phyloP scores from a whole-genome alignment of 345 rosid species.

The Capsella bursapastoris region DNA sequence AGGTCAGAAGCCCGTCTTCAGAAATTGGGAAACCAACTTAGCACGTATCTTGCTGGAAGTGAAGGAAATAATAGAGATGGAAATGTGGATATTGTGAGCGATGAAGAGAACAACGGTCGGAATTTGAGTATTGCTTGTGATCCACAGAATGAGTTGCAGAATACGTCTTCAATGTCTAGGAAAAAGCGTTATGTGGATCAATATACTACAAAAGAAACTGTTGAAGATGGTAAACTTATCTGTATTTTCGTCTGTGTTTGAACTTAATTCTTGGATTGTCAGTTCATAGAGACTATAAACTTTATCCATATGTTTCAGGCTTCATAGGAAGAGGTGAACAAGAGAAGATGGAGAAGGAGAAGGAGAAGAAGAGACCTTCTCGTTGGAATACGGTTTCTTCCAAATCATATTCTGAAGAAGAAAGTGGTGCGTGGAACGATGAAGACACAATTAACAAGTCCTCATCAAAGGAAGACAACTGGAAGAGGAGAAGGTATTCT shows the following conservation, averaged over 20 bases:
- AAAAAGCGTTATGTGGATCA: conserved; percentile 49
- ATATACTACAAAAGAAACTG: conserved; percentile 47
- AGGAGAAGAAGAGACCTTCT: conserved; percentile 45
- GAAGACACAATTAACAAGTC: conserved; percentile 43
- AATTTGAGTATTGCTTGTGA: conserved; percentile 33
- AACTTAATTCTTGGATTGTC: not conserved
- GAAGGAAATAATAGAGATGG: conserved; percentile 68
- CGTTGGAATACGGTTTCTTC: conserved; percentile 49
- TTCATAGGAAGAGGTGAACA: conserved; percentile 44
- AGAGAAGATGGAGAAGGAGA: conserved; percentile 46
- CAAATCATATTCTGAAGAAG: conserved; percentile 51
- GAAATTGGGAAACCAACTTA: conserved; percentile 75
- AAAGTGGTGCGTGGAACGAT: conserved; percentile 45
- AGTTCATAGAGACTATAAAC: not conserved
- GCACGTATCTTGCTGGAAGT: conserved; percentile 49
- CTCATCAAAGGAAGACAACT: conserved; percentile 51
- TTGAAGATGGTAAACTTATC: conserved; percentile 48
- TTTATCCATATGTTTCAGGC: conserved; percentile 37
- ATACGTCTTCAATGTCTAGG: conserved; percentile 48
- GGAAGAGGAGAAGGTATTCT: conserved; percentile 57
- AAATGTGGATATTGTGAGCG: conserved; percentile 64
- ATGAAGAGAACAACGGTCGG: conserved; percentile 58
- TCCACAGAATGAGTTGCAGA: conserved; percentile 49
- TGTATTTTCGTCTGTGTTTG: not conserved
- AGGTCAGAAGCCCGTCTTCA: conserved; percentile 82